phyloP scores from a whole-genome alignment of 2,329 filamentous ascomycete genomes.

The Alternaria sp. region DNA sequence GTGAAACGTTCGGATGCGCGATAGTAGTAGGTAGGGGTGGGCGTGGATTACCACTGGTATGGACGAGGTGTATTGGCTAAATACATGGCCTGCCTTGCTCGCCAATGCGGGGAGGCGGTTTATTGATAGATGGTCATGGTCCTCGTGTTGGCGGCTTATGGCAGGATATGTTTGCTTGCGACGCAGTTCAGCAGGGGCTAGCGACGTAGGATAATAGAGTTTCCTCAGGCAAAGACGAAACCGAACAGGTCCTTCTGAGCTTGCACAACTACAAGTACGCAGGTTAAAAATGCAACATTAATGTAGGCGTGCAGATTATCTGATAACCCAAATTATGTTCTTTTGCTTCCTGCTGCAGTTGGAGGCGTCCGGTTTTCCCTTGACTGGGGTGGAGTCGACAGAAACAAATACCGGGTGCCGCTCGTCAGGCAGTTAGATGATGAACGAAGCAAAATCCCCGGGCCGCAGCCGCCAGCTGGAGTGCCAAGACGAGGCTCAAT shows the following conservation, averaged over 20 bases:
- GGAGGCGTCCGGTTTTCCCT: neutral
- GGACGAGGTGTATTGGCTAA: constrained; percentile 18
- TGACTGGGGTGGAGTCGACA: neutral
- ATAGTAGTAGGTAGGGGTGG: constrained; percentile 8
- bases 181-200: neutral
- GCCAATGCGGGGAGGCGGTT: neutral
- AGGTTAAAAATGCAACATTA: neutral
- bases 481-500: constrained; percentile 19
- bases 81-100: constrained; percentile 4
- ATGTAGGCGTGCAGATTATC: neutral
- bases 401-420: constrained; percentile 1
- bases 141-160: constrained; percentile 1
- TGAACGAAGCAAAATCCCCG: neutral
- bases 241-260: neutral
- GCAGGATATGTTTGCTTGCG: constrained; percentile 3
- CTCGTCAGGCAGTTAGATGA: neutral
- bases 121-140: constrained; percentile 10
- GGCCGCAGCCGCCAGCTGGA: neutral
- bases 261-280: constrained; percentile 1
- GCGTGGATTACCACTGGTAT: constrained; percentile 8
- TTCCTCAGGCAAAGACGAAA: neutral
- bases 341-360: neutral
- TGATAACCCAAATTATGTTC: neutral
- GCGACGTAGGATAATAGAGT: neutral
- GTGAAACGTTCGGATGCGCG: constrained; percentile 32